phyloP scores from a whole-genome alignment of 164 flowering plant species.

The Brasenia schreberi region DNA sequence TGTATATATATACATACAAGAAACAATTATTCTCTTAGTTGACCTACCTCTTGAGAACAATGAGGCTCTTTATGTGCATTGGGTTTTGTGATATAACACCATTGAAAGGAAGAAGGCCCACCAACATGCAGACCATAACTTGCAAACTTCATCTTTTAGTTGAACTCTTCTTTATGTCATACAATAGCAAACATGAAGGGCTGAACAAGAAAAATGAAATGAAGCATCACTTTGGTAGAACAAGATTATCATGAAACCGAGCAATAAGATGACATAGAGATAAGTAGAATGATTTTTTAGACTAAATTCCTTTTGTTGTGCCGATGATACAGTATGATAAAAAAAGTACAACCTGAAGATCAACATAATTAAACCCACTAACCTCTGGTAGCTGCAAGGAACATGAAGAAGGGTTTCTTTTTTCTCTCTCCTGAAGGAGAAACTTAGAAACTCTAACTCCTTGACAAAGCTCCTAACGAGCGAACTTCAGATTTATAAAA shows the following conservation, averaged over 20 bases:
- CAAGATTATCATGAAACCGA: constrained; percentile 33
- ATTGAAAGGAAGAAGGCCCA: constrained; percentile 45
- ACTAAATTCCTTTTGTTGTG: constrained; percentile 48
- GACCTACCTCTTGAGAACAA: constrained; percentile 41
- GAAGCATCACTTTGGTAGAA: not conserved
- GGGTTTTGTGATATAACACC: constrained; percentile 55
- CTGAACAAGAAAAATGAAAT: not conserved
- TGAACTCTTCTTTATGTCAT: too few relatives aligned
- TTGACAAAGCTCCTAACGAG: too few relatives aligned
- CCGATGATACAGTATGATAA: constrained; percentile 52
- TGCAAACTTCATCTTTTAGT: constrained; percentile 7
- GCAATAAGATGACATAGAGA: constrained; percentile 36
- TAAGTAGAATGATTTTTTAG: constrained; percentile 41
- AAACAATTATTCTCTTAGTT: not conserved
- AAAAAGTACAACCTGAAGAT: constrained; percentile 46
- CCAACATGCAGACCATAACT: constrained; percentile 40
- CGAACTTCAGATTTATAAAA: too few relatives aligned
- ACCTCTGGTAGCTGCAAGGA: too few relatives aligned
- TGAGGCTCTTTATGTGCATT: constrained; percentile 51
- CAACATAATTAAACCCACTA: constrained; percentile 5
- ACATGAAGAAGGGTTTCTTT: too few relatives aligned
- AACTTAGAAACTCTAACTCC: too few relatives aligned
- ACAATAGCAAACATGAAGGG: not conserved
- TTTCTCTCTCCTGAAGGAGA: too few relatives aligned
- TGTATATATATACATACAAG: too few relatives aligned